A percentile compares a stretch with the other conserved stretches of the same genome.
Conservation (phyloP, 345 rosid species). For the Hypericum androsaemum region DNA sequence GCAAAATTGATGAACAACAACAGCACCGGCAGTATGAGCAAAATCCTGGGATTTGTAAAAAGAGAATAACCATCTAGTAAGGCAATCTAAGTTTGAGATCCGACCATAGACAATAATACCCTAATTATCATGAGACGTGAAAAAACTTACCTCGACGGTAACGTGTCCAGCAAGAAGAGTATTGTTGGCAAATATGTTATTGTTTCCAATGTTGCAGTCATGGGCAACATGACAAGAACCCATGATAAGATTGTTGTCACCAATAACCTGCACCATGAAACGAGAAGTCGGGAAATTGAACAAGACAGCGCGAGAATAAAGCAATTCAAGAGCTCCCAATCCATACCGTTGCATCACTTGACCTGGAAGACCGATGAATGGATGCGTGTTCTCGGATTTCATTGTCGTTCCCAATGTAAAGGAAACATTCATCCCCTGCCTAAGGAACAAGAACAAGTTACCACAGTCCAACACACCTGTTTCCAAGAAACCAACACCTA, state of each 20-base stretch:
- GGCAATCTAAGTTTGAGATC: neutral
- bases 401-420: constrained; percentile 70
- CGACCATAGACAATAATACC: neutral
- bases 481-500: too few species aligned
- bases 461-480: too few species aligned
- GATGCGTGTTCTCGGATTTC: constrained; percentile 81
- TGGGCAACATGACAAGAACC: constrained; percentile 96
- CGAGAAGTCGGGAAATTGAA: neutral
- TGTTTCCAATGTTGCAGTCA: constrained; percentile 80
- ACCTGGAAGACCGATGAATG: constrained; percentile 79
- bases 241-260: constrained; percentile 84
- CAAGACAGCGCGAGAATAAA: neutral
- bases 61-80: constrained; percentile 26
- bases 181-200: constrained; percentile 77
- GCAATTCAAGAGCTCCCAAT: neutral
- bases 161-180: constrained; percentile 95
- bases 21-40: constrained; percentile 76
- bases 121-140: neutral
- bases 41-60: constrained; percentile 44
- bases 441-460: constrained; percentile 20
- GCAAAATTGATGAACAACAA: constrained; percentile 83
- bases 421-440: constrained; percentile 74
- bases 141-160: constrained; percentile 57
- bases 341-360: constrained; percentile 60
- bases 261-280: constrained; percentile 49